Percentiles rank a stretch among this genome's conserved stretches.
phyloP scores from a whole-genome alignment of 106 monocot genomes.

The Dioscorea dumetorum region DNA sequence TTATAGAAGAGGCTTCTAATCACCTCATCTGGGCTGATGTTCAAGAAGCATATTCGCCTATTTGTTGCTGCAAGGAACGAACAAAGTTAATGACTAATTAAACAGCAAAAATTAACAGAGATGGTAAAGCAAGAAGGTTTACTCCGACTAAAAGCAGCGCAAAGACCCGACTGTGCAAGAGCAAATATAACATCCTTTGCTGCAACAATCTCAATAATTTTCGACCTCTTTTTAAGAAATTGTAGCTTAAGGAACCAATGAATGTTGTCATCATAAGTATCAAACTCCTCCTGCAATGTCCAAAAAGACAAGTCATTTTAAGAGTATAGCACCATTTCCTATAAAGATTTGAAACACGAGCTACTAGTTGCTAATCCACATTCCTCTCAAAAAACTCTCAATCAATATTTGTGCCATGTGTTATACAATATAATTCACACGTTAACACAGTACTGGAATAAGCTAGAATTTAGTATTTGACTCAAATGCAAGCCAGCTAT shows the following conservation, averaged over 20 bases:
- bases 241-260: slow-evolving; percentile 65
- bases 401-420: background rate
- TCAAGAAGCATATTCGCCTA: slow-evolving; percentile 76
- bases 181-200: slow-evolving; percentile 93
- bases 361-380: background rate
- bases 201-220: slow-evolving; percentile 85
- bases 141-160: slow-evolving; percentile 80
- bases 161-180: slow-evolving; percentile 73
- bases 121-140: slow-evolving; percentile 13
- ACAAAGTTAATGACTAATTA: slow-evolving; percentile 2
- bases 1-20: slow-evolving; percentile 90
- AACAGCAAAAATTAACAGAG: slow-evolving; percentile 7
- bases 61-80: slow-evolving; percentile 62
- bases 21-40: slow-evolving; percentile 85
- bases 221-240: slow-evolving; percentile 79
- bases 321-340: background rate
- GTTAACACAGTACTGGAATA: background rate
- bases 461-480: background rate
- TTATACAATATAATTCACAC: background rate
- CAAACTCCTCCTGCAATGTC: slow-evolving; percentile 74
- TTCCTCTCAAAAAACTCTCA: too few species aligned
- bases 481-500: background rate
- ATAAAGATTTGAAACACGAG: background rate
- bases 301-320: background rate
- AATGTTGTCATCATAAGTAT: slow-evolving; percentile 77